phyloP scores from a whole-genome alignment of 2,329 filamentous ascomycete genomes.

The Xylaria sp. region DNA sequence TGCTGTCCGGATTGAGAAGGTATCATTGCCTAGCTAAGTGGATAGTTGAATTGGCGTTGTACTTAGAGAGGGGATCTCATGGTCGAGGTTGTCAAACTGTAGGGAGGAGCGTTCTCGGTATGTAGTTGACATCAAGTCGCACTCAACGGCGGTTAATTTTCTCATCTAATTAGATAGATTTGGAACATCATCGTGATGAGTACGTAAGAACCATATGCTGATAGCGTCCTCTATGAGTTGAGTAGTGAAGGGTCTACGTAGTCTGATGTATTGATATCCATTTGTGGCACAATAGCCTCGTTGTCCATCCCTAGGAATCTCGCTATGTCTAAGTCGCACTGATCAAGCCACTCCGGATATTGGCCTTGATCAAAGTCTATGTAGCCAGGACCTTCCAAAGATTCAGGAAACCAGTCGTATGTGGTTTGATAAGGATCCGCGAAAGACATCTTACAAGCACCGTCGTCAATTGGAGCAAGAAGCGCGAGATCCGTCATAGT shows the following conservation, averaged over 20 bases:
- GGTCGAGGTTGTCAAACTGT: background rate
- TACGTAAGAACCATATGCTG: background rate
- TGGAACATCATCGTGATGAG: background rate
- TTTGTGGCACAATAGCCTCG: background rate
- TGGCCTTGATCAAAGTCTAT: constrained; percentile 1
- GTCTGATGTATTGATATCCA: background rate
- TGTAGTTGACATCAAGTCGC: background rate
- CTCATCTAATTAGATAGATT: background rate
- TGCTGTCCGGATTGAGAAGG: constrained; percentile 34
- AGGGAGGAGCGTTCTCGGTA: background rate
- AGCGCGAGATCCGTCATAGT: background rate
- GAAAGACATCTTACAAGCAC: background rate
- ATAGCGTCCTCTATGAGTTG: background rate
- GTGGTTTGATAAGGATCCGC: constrained; percentile 4
- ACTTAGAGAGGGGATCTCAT: background rate
- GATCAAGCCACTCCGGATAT: constrained; percentile 11
- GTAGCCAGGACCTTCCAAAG: background rate
- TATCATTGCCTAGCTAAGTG: background rate
- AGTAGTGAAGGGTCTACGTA: constrained; percentile 25
- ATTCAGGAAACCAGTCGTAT: background rate
- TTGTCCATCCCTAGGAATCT: background rate
- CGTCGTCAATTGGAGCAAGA: background rate
- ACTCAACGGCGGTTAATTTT: background rate
- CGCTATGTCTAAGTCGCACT: background rate
- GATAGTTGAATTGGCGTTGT: background rate